Percentiles rank a stretch among this genome's conserved stretches.
These are phyloP conservation scores for Fusarium nygamai DNA, from an alignment of 2,329 filamentous ascomycete species.

Conservation along the genomic window DNA sequence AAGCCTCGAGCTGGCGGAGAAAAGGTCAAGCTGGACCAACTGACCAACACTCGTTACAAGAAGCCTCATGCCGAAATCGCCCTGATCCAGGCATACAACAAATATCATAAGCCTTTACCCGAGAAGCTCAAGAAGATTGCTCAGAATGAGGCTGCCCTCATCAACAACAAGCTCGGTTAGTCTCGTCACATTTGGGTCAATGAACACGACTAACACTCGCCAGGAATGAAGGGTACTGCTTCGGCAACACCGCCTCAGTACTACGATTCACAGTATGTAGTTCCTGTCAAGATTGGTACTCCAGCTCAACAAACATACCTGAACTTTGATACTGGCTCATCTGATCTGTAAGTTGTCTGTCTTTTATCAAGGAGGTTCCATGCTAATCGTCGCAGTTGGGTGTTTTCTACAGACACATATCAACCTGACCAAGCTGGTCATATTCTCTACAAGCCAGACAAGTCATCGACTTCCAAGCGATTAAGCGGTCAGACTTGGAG, in stretches of 20 bases:
- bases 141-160: constrained; percentile 25
- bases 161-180: constrained; percentile 41
- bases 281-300: constrained; percentile 70
- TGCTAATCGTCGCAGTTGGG: constrained; percentile 64
- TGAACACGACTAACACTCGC: neutral
- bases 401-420: constrained; percentile 69
- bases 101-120: constrained; percentile 50
- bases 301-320: constrained; percentile 67
- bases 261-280: constrained; percentile 66
- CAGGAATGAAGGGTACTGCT: constrained; percentile 38
- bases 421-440: constrained; percentile 60
- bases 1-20: constrained; percentile 17
- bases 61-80: constrained; percentile 46
- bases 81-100: constrained; percentile 48
- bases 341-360: constrained; percentile 57
- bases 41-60: constrained; percentile 49
- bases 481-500: constrained; percentile 60
- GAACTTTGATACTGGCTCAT: constrained; percentile 73
- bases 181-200: neutral
- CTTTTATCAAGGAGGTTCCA: accelerated
- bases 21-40: constrained; percentile 45
- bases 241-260: constrained; percentile 44
- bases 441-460: constrained; percentile 63
- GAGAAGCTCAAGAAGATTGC: constrained; percentile 37
- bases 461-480: constrained; percentile 55